Percentiles rank a stretch among this genome's conserved stretches.
phyloP scores from a whole-genome alignment of 2,329 filamentous ascomycete species.

The Xylaria sp. region DNA sequence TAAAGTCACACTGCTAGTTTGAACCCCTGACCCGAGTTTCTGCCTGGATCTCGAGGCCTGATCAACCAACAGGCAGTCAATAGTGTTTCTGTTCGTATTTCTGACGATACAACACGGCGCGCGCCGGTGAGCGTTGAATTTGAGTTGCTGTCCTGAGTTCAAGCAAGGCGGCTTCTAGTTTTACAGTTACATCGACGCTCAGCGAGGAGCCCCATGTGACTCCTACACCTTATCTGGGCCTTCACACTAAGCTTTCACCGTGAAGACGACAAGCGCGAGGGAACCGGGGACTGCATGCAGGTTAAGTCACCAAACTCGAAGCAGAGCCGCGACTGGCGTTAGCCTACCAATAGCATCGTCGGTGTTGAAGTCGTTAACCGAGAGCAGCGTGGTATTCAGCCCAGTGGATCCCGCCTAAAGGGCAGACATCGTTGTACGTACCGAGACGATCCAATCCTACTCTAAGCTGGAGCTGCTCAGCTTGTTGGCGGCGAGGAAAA shows the following conservation, averaged over 20 bases:
- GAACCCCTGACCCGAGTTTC: neutral
- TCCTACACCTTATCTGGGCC: constrained; percentile 4
- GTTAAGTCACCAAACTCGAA: constrained; percentile 4
- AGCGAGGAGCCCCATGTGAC: constrained; percentile 32
- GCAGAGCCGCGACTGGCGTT: constrained; percentile 32
- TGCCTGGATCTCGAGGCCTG: neutral
- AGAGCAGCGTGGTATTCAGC: constrained; percentile 27
- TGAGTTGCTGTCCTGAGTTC: neutral
- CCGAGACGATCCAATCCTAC: constrained; percentile 24
- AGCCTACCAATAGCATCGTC: constrained; percentile 20
- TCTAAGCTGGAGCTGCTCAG: constrained; percentile 11
- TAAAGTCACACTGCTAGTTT: neutral
- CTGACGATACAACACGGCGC: constrained; percentile 2
- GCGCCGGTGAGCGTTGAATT: constrained; percentile 26
- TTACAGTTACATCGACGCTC: constrained; percentile 31
- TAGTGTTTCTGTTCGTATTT: constrained; percentile 4
- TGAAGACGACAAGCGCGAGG: constrained; percentile 18
- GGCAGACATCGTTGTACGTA: constrained; percentile 7
- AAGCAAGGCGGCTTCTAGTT: neutral
- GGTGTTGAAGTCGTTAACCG: constrained; percentile 9
- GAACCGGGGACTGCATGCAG: constrained; percentile 10
- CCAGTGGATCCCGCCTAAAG: constrained; percentile 17
- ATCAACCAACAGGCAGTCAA: constrained; percentile 1
- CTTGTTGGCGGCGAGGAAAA: constrained; percentile 5
- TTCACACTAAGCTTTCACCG: constrained; percentile 6